A percentile compares a stretch with the other conserved stretches of the same genome.
phyloP scores from a whole-genome alignment of 176 grass and related monocot species.

The Rhipidocladum racemiflorum region DNA sequence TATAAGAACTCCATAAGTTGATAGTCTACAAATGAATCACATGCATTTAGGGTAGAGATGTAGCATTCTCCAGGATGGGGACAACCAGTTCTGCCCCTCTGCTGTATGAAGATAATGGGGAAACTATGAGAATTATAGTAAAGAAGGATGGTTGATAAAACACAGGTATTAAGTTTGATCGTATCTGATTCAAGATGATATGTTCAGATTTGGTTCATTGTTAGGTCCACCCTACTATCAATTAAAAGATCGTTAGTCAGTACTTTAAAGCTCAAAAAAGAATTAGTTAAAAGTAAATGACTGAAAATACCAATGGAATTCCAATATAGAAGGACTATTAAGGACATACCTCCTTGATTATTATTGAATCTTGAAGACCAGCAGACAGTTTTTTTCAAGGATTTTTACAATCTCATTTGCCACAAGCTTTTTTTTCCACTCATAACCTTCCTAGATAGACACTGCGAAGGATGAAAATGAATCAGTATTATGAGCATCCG shows the following conservation, averaged over 20 bases:
- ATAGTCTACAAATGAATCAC: constrained; percentile 84
- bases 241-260: too few relatives aligned
- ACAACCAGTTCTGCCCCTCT: constrained; percentile 88
- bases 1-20: constrained; percentile 90
- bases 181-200: background rate
- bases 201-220: background rate
- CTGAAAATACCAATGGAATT: too few relatives aligned
- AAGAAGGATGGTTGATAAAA: constrained; percentile 15
- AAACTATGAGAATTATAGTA: constrained; percentile 29
- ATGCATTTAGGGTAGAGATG: constrained; percentile 97
- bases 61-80: constrained; percentile 96
- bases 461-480: background rate
- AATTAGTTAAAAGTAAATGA: too few relatives aligned
- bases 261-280: too few relatives aligned
- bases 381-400: too few relatives aligned
- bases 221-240: too few relatives aligned
- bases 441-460: constrained; percentile 72
- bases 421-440: constrained; percentile 69
- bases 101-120: constrained; percentile 47
- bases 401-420: constrained; percentile 76
- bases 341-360: constrained; percentile 54
- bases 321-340: too few relatives aligned
- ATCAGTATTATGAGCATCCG: constrained; percentile 4
- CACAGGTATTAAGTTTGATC: constrained; percentile 8
- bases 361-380: too few relatives aligned